Percentiles rank a stretch among this genome's conserved stretches.
Evolutionary conservation across 2,329 filamentous ascomycete genomes (phyloP).

Genomic region (Paecilomyces sp.): DNA sequence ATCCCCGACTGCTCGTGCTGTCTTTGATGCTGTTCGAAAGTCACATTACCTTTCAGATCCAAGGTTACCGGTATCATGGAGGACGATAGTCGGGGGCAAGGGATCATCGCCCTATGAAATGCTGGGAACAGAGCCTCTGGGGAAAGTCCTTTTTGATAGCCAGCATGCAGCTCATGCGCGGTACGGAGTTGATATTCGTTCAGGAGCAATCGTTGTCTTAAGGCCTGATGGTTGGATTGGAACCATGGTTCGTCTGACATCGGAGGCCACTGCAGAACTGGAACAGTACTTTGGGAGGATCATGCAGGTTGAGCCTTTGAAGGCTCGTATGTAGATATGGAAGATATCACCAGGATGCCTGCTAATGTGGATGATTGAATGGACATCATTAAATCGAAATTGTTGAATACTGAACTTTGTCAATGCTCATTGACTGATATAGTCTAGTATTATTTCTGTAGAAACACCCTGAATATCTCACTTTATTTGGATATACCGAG

Average conservation of each 20-base stretch:
- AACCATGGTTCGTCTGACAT: neutral
- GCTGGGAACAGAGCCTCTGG: slow-evolving; percentile 25
- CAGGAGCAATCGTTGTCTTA: neutral
- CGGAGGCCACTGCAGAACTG: neutral
- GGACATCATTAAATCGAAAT: neutral
- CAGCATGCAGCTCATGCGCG: slow-evolving; percentile 21
- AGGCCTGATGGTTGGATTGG: neutral
- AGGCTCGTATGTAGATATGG: neutral
- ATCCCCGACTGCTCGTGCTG: neutral
- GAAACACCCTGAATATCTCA: neutral
- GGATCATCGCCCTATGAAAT: slow-evolving; percentile 26
- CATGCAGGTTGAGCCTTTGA: neutral
- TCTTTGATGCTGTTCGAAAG: neutral
- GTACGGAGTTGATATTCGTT: slow-evolving; percentile 13
- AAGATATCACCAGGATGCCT: neutral
- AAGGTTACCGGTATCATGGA: slow-evolving; percentile 12
- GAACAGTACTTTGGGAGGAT: neutral
- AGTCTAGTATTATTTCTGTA: neutral
- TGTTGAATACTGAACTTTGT: neutral
- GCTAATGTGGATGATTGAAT: neutral
- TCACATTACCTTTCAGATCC: neutral
- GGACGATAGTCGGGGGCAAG: slow-evolving; percentile 20
- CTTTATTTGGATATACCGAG: no score
- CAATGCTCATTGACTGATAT: no score
- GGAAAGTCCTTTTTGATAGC: slow-evolving; percentile 28